phyloP scores from a whole-genome alignment of 192 early-diverging fungal species.

The Coemansia sp. region DNA sequence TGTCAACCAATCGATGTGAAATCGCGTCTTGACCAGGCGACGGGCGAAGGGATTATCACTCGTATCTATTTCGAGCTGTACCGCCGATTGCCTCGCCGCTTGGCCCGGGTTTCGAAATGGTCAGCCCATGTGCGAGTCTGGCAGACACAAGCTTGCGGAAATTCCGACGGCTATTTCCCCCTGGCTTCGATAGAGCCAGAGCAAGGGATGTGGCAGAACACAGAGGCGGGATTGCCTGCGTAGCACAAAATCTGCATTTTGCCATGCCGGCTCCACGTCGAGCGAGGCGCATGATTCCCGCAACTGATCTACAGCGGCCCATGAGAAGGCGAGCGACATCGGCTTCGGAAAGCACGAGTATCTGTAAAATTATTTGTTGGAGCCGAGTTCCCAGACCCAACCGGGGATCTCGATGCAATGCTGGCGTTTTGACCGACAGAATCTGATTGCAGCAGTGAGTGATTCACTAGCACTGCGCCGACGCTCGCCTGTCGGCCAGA shows the following conservation, averaged over 20 bases:
- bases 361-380: neutral
- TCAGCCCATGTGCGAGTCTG: neutral
- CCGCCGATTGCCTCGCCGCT: neutral
- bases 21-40: neutral
- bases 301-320: slow-evolving; percentile 1
- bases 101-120: neutral
- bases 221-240: neutral
- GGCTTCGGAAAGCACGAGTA: neutral
- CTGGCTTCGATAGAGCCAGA: neutral
- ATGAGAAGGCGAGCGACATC: neutral
- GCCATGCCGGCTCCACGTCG: neutral
- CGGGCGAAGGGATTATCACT: too few relatives aligned
- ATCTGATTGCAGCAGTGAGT: neutral
- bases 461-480: neutral
- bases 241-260: neutral
- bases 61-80: too few relatives aligned
- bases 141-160: neutral
- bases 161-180: neutral
- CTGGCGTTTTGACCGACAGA: neutral
- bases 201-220: neutral
- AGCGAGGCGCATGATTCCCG: neutral
- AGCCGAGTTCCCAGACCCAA: neutral
- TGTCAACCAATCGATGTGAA: neutral
- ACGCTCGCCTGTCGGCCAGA: neutral
- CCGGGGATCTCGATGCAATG: neutral